Percentiles rank a stretch among this genome's conserved stretches.
Evolutionary conservation across 306 rosid species (phyloP).

Genomic region (Cicer yamashitae): DNA sequence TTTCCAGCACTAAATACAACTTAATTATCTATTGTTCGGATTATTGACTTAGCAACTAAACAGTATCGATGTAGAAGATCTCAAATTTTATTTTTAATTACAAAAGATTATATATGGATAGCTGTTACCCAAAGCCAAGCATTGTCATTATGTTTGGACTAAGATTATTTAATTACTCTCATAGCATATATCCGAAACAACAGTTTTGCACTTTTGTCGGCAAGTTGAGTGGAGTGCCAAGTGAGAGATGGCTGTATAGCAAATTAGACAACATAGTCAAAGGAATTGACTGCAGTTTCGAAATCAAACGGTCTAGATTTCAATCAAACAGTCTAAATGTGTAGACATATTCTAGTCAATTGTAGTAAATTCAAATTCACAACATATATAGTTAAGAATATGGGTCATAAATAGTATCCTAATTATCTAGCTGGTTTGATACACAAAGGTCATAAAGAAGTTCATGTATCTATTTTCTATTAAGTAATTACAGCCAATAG

Average conservation of each 20-base stretch:
- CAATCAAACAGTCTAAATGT: too few relatives aligned
- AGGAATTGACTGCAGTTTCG: too few relatives aligned
- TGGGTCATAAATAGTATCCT: constrained; percentile 23
- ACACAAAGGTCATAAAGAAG: constrained; percentile 14
- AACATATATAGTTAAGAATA: not conserved
- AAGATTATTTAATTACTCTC: constrained; percentile 13
- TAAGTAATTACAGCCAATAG: constrained; percentile 41
- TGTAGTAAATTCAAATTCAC: too few relatives aligned
- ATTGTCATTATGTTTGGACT: constrained; percentile 30
- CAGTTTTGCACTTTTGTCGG: not conserved
- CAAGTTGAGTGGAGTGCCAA: not conserved
- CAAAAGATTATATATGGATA: constrained; percentile 16
- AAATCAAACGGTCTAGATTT: too few relatives aligned
- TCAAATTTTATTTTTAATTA: not conserved
- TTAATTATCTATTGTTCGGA: constrained; percentile 7
- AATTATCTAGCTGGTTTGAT: constrained; percentile 7
- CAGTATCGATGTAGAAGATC: not conserved
- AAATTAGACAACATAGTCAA: not conserved
- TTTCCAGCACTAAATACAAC: not conserved
- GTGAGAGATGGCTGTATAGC: constrained; percentile 19
- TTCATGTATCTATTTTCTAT: constrained; percentile 28
- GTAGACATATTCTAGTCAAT: too few relatives aligned
- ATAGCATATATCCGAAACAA: constrained; percentile 4
- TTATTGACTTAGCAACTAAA: constrained; percentile 15
- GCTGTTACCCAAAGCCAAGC: constrained; percentile 30